A percentile compares a stretch with the other conserved stretches of the same genome.
These are phyloP conservation scores for Paspalum notatum DNA, from an alignment of 176 grass and related monocot species.

Conservation along the genomic window DNA sequence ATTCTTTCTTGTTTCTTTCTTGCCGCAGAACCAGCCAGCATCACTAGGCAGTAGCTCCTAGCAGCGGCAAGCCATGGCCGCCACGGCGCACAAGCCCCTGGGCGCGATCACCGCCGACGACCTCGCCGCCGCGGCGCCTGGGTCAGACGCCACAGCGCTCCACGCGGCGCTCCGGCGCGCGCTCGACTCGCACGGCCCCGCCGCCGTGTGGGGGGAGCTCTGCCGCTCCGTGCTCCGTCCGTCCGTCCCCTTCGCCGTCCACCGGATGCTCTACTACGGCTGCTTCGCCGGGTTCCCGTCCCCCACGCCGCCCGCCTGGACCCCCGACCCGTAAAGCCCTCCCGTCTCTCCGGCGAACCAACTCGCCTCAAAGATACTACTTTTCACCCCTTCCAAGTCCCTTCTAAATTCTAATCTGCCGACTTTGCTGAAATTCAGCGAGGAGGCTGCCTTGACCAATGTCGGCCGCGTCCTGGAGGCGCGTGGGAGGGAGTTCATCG, in stretches of 20 bases:
- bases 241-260: conserved; percentile 69
- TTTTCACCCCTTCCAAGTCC: not conserved
- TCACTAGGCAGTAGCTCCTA: not conserved
- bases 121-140: conserved; percentile 60
- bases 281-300: conserved; percentile 65
- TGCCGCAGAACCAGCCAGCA: not conserved
- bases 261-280: conserved; percentile 96
- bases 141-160: conserved; percentile 44
- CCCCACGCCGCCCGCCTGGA: conserved; percentile 78
- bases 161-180: conserved; percentile 41
- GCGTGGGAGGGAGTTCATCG: conserved; percentile 68
- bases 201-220: conserved; percentile 70
- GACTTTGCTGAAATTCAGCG: conserved; percentile 1
- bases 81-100: conserved; percentile 58
- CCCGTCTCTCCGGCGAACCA: too few relatives aligned
- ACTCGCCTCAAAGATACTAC: not conserved
- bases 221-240: conserved; percentile 48
- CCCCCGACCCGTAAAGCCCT: conserved; percentile 62
- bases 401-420: not conserved
- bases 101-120: conserved; percentile 64
- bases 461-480: conserved; percentile 74
- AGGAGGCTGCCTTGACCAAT: conserved; percentile 65
- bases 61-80: conserved; percentile 18
- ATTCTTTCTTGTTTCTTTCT: not conserved
- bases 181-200: conserved; percentile 37